A percentile compares a stretch with the other conserved stretches of the same genome.
phyloP scores from a whole-genome alignment of 208 protist species.

The Herpetomonas tarakana region DNA sequence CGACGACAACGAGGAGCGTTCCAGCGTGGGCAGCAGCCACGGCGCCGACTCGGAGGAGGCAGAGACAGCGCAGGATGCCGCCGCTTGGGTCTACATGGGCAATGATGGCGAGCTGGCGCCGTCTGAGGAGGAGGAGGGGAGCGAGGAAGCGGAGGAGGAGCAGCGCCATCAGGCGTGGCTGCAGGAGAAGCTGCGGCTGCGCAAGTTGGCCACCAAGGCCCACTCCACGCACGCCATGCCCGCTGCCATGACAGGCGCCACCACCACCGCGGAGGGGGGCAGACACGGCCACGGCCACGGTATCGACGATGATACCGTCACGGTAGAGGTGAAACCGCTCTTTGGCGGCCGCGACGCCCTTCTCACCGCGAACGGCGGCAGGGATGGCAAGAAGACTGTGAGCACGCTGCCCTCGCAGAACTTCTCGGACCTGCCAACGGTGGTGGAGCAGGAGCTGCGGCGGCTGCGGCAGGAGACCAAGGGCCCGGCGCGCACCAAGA shows the following conservation, averaged over 20 bases:
- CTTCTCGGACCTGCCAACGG: conserved; percentile 75
- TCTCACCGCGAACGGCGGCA: neutral
- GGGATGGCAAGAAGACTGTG: neutral
- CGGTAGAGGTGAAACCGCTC: conserved; percentile 78
- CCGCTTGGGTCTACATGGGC: conserved; percentile 36
- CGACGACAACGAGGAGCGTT: conserved; percentile 1
- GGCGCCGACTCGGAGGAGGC: neutral
- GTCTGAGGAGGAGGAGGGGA: conserved; percentile 7
- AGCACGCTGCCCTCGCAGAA: conserved; percentile 46
- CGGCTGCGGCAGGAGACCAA: conserved; percentile 71
- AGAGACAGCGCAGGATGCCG: conserved; percentile 2
- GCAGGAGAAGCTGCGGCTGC: conserved; percentile 13
- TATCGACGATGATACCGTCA: conserved; percentile 52
- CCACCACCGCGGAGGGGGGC: neutral
- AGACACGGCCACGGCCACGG: neutral
- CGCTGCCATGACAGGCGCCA: conserved; percentile 36
- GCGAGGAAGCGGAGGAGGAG: conserved; percentile 5
- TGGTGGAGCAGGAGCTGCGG: conserved; percentile 75
- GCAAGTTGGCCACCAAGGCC: conserved; percentile 8
- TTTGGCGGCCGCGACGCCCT: conserved; percentile 22
- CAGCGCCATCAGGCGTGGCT: conserved; percentile 15
- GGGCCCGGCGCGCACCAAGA: conserved; percentile 64
- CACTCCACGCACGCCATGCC: conserved; percentile 65
- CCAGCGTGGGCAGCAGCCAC: conserved; percentile 6
- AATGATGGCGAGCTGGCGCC: conserved; percentile 11